A percentile compares a stretch with the other conserved stretches of the same genome.
Conservation (phyloP, 1,139 yeast species). For the Sugiyamaella sp. region DNA sequence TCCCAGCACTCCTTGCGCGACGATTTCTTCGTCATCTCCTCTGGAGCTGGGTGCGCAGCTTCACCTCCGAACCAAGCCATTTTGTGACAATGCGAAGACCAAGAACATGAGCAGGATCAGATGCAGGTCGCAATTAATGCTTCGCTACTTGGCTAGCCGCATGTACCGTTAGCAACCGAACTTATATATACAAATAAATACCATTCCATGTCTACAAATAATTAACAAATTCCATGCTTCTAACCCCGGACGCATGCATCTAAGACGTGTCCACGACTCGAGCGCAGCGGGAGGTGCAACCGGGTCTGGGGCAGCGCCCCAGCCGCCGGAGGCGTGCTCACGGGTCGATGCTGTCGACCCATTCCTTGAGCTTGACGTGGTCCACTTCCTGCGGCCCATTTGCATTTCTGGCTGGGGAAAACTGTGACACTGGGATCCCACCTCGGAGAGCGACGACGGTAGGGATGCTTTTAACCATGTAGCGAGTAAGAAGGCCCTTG, state of each 20-base stretch:
- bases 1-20: constrained; percentile 69
- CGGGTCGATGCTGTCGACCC: constrained; percentile 50
- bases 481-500: constrained; percentile 59
- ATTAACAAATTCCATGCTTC: no score
- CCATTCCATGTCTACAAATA: no score
- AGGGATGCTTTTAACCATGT: constrained; percentile 64
- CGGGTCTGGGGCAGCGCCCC: not conserved
- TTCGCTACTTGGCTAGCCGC: no score
- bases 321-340: not conserved
- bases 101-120: not conserved
- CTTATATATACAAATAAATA: no score
- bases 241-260: no score
- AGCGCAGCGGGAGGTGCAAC: not conserved
- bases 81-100: not conserved
- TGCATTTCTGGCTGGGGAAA: constrained; percentile 46
- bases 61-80: constrained; percentile 46
- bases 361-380: constrained; percentile 56
- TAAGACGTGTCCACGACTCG: no score
- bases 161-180: no score
- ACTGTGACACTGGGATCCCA: constrained; percentile 62
- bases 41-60: constrained; percentile 36
- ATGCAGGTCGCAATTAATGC: not conserved
- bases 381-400: constrained; percentile 43
- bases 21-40: constrained; percentile 53
- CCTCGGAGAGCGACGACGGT: constrained; percentile 67